Percentiles rank a stretch among this genome's conserved stretches.
Conservation (phyloP, 2,329 filamentous ascomycete genomes). For the Fusarium sp. region DNA sequence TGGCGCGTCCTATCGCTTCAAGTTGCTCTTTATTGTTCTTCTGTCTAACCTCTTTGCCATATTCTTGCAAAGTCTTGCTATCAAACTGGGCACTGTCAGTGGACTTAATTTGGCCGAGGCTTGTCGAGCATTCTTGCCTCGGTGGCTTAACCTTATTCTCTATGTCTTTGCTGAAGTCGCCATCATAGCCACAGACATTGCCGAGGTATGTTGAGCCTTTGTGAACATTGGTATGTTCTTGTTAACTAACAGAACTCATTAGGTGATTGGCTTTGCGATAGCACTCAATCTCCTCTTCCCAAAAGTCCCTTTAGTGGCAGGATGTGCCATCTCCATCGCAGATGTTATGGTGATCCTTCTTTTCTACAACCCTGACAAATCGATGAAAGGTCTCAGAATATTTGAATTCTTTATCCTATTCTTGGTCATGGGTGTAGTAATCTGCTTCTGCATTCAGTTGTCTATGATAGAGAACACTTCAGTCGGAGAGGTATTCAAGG, state of each 20-base stretch:
- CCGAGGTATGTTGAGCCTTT: constrained; percentile 59
- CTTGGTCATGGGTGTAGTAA: constrained; percentile 75
- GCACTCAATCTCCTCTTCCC: constrained; percentile 75
- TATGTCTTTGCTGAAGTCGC: constrained; percentile 75
- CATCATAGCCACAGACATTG: constrained; percentile 79
- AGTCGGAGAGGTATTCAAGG: constrained; percentile 71
- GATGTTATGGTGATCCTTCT: constrained; percentile 77
- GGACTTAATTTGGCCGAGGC: constrained; percentile 76
- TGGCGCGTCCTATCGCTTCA: constrained; percentile 11
- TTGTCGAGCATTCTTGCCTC: constrained; percentile 73
- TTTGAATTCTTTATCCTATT: constrained; percentile 75
- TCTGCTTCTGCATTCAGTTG: constrained; percentile 79
- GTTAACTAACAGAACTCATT: background rate
- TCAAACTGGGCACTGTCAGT: constrained; percentile 77
- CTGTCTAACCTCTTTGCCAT: constrained; percentile 72
- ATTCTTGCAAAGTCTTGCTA: constrained; percentile 75
- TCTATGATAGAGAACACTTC: constrained; percentile 69
- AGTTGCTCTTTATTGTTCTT: constrained; percentile 7
- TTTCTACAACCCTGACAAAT: constrained; percentile 72
- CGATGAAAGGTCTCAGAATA: constrained; percentile 69
- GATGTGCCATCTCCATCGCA: constrained; percentile 75
- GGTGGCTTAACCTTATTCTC: constrained; percentile 72
- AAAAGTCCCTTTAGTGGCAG: constrained; percentile 74
- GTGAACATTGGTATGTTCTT: fast-evolving
- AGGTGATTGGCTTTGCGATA: constrained; percentile 78